Base-by-base conservation (phyloP, 192 early-diverging fungal genomes). In the Entomortierella chlamydospora region DNA sequence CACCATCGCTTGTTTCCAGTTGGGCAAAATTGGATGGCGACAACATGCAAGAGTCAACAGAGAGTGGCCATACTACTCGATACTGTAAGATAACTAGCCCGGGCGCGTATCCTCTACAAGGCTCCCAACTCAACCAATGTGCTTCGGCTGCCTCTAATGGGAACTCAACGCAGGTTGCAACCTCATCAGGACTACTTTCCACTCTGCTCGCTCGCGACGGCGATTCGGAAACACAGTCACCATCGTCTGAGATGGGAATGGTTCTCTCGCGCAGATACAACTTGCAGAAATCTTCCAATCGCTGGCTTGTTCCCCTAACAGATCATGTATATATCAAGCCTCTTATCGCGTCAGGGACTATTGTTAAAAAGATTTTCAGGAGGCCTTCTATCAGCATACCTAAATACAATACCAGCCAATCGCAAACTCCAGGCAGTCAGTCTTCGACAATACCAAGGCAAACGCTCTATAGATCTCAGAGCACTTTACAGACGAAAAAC, bases 271-370 rank as follows among this genome's bases (percentile, higher is more conserved):
- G 28, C 25, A 57, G 68, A 26, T 30, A 70, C 45, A 9, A 60
- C 2, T 22, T 66, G 0, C 76, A 65, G 7, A 79, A 43, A n/a
- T 18, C 57, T 2, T 29, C 68, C 2, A 66, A 50, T 49, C 67
- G 76, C 20, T 79, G 76, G 76, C 50, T 79, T 5, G 76, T 68
- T 6, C 76, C 76, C 0, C 28, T 79, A 22, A 34, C 68, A 8
- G 76, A 79, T 12, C 67, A 79, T 61, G 68, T 79, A 29, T 42
- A 70, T 25, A 70, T 79, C 31, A 70, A 70, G 23, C 76, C 76
- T 1, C 22, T 79, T 0, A 66, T 79, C 43, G 50, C 61, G 2
- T 70, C 76, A 20, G 76, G 76, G 31, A 79, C 68, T 11, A 79
- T 79, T 49, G 76, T 70, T 17, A 79, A 70, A 18, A 79, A 70